Conservation (phyloP, 2,329 filamentous ascomycete species). For the Colletotrichum eleusines region DNA sequence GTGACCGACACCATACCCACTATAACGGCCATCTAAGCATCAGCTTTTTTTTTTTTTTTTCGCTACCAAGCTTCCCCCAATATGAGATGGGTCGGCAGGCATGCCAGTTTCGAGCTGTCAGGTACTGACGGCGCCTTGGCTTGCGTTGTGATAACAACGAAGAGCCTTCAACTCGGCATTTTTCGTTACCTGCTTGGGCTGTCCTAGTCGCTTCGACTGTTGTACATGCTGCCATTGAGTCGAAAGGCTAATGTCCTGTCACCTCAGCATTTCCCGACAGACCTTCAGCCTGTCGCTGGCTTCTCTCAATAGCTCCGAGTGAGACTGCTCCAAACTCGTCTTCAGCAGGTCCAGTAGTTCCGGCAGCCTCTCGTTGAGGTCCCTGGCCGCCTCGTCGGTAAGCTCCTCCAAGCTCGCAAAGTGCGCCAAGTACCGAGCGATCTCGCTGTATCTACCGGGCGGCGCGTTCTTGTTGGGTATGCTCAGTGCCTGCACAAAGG, state of each 20-base stretch:
- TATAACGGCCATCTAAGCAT: not conserved
- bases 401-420: conserved; percentile 79
- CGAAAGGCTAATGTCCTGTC: conserved; percentile 44
- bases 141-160: not conserved
- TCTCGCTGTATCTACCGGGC: conserved; percentile 47
- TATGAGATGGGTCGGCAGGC: not conserved
- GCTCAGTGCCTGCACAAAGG: conserved; percentile 84
- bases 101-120: not conserved
- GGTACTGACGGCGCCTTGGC: not conserved
- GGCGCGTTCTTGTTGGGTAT: conserved; percentile 29
- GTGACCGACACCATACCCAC: not conserved
- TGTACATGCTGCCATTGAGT: not conserved
- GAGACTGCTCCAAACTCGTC: conserved; percentile 57
- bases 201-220: not conserved
- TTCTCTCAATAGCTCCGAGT: conserved; percentile 80
- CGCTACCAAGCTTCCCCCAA: not conserved
- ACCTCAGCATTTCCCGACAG: conserved; percentile 68
- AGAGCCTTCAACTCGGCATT: not conserved
- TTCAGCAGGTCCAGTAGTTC: conserved; percentile 60
- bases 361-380: conserved; percentile 69
- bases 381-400: conserved; percentile 73
- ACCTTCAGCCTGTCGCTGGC: conserved; percentile 77
- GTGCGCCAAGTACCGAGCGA: conserved; percentile 65
- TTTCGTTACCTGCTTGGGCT: not conserved
- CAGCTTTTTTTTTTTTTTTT: not conserved